phyloP scores from a whole-genome alignment of 2,329 filamentous ascomycete genomes.

The Fusarium floridanum region DNA sequence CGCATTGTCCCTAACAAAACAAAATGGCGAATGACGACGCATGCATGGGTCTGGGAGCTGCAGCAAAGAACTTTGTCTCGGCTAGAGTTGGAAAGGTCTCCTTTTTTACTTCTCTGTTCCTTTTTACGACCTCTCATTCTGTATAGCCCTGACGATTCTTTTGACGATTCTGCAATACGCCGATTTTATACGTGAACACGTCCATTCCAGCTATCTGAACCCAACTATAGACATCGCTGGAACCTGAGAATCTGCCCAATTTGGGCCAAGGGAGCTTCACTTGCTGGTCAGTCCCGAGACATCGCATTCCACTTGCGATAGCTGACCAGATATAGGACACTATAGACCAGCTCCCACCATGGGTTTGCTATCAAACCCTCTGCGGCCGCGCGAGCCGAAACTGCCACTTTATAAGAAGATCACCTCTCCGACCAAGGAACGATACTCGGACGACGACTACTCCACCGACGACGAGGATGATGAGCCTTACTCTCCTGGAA shows the following conservation, averaged over 20 bases:
- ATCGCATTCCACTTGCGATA: slow-evolving; percentile 16
- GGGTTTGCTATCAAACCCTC: slow-evolving; percentile 63
- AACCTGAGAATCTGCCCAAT: slow-evolving; percentile 21
- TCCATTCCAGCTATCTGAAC: background rate
- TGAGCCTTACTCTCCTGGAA: slow-evolving; percentile 59
- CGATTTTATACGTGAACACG: background rate
- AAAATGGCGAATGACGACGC: slow-evolving; percentile 40
- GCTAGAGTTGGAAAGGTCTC: background rate
- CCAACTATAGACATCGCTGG: background rate
- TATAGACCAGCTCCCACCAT: slow-evolving; percentile 52
- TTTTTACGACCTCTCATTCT: background rate
- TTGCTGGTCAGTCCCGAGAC: slow-evolving; percentile 23
- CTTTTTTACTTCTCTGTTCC: background rate
- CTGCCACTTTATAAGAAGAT: slow-evolving; percentile 66
- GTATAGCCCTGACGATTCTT: background rate
- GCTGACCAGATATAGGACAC: slow-evolving; percentile 19
- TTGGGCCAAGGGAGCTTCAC: slow-evolving; percentile 20
- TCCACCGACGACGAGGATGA: slow-evolving; percentile 62
- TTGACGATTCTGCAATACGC: background rate
- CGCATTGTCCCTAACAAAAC: slow-evolving; percentile 40
- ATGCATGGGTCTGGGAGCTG: slow-evolving; percentile 22
- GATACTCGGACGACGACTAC: slow-evolving; percentile 63
- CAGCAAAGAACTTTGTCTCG: slow-evolving; percentile 16
- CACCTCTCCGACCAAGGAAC: slow-evolving; percentile 61
- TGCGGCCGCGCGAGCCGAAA: slow-evolving; percentile 61